Percentiles rank a stretch among this genome's conserved stretches.
Evolutionary conservation across 805 yeast species (phyloP).

Genomic region (Pichia deserticola): DNA sequence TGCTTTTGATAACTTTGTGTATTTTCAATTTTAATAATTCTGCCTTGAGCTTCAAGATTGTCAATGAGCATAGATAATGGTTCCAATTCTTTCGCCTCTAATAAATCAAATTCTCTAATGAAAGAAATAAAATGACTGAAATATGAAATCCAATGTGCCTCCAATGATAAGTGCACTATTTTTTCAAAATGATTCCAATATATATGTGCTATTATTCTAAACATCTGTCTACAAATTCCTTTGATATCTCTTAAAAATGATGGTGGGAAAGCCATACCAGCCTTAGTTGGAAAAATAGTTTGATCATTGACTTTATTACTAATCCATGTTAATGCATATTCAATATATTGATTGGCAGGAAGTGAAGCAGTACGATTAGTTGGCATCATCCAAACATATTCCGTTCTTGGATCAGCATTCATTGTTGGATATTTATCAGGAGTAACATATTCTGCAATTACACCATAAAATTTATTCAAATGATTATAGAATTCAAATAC

Average conservation of each 20-base stretch:
- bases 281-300: conserved; percentile 82
- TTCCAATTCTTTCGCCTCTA: conserved; percentile 71
- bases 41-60: conserved; percentile 78
- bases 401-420: conserved; percentile 93
- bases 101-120: conserved; percentile 71
- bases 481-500: conserved; percentile 84
- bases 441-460: conserved; percentile 84
- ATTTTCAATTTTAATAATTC: conserved; percentile 36
- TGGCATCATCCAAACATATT: conserved; percentile 78
- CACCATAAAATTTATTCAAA: conserved; percentile 80
- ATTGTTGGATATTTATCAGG: conserved; percentile 86
- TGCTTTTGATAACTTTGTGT: not conserved
- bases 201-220: conserved; percentile 90
- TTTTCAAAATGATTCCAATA: conserved; percentile 93
- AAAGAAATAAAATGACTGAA: conserved; percentile 92
- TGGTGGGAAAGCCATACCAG: conserved; percentile 85
- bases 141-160: conserved; percentile 97
- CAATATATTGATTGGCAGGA: conserved; percentile 91
- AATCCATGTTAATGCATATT: conserved; percentile 86
- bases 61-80: conserved; percentile 76
- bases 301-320: conserved; percentile 83
- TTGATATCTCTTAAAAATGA: conserved; percentile 75
- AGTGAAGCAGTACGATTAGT: conserved; percentile 69
- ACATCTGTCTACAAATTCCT: conserved; percentile 86
- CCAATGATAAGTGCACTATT: conserved; percentile 82